phyloP scores from a whole-genome alignment of 306 rosid species.

The Rubus idaeus region DNA sequence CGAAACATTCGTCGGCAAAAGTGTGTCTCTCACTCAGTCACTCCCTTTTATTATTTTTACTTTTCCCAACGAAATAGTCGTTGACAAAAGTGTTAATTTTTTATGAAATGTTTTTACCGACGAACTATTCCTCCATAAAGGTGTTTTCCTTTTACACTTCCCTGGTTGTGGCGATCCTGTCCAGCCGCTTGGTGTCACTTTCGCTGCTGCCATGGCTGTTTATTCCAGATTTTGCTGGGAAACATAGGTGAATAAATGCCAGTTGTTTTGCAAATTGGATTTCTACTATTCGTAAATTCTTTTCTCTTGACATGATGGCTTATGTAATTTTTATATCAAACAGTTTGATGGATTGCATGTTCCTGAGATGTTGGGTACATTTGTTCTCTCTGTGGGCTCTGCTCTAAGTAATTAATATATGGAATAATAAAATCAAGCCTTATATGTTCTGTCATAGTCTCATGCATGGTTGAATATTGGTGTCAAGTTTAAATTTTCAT shows the following conservation, averaged over 20 bases:
- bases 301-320: background rate
- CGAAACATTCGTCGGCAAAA: too few relatives aligned
- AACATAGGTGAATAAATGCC: slow-evolving; percentile 49
- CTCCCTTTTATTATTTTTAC: too few relatives aligned
- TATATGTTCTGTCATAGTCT: too few relatives aligned
- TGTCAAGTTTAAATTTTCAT: background rate
- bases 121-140: too few relatives aligned
- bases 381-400: slow-evolving; percentile 71
- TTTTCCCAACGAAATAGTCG: too few relatives aligned
- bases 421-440: too few relatives aligned
- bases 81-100: too few relatives aligned
- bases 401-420: slow-evolving; percentile 35
- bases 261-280: background rate
- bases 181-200: slow-evolving; percentile 73
- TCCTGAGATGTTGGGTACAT: slow-evolving; percentile 82
- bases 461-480: too few relatives aligned
- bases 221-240: slow-evolving; percentile 77
- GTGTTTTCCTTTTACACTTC: slow-evolving; percentile 26
- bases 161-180: slow-evolving; percentile 68
- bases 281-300: background rate
- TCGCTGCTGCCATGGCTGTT: slow-evolving; percentile 69
- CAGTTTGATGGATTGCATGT: slow-evolving; percentile 67
- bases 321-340: background rate
- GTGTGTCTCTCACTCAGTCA: too few relatives aligned
- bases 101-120: too few relatives aligned